Evolutionary conservation across 1,284 basidiomycete species (phyloP).

Genomic region (Trichosporon sp.): DNA sequence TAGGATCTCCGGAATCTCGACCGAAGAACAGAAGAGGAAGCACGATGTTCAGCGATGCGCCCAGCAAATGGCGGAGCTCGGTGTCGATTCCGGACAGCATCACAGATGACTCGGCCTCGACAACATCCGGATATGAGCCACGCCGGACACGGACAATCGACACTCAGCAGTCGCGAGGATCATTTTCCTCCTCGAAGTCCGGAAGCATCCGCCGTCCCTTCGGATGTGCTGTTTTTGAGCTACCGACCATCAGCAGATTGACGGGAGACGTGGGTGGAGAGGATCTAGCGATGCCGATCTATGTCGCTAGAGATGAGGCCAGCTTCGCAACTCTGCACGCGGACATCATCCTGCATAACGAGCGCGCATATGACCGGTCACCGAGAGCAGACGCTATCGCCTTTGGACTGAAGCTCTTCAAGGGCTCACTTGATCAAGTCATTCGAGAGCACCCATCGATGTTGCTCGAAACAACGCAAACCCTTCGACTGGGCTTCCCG

Average conservation of each 20-base stretch:
- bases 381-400: slow-evolving; percentile 75
- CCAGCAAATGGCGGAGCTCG: slow-evolving; percentile 19
- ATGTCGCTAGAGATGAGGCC: slow-evolving; percentile 72
- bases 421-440: slow-evolving; percentile 69
- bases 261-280: slow-evolving; percentile 51
- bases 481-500: slow-evolving; percentile 87
- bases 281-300: slow-evolving; percentile 83
- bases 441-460: slow-evolving; percentile 79
- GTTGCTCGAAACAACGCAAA: slow-evolving; percentile 74
- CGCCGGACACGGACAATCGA: slow-evolving; percentile 29
- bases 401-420: slow-evolving; percentile 83
- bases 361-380: slow-evolving; percentile 77
- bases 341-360: slow-evolving; percentile 78
- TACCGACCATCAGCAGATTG: slow-evolving; percentile 64
- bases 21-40: slow-evolving; percentile 11
- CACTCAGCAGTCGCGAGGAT: slow-evolving; percentile 22
- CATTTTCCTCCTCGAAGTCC: slow-evolving; percentile 2
- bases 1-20: slow-evolving; percentile 1
- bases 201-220: slow-evolving; percentile 70
- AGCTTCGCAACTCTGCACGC: slow-evolving; percentile 91
- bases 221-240: slow-evolving; percentile 85
- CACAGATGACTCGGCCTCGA: slow-evolving; percentile 43
- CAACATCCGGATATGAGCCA: slow-evolving; percentile 37
- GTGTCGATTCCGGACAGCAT: slow-evolving; percentile 26
- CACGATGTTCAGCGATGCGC: slow-evolving; percentile 9